Evolutionary conservation across 140 eudicot genomes (phyloP).

Genomic region (Erigeron philadelphicus): DNA sequence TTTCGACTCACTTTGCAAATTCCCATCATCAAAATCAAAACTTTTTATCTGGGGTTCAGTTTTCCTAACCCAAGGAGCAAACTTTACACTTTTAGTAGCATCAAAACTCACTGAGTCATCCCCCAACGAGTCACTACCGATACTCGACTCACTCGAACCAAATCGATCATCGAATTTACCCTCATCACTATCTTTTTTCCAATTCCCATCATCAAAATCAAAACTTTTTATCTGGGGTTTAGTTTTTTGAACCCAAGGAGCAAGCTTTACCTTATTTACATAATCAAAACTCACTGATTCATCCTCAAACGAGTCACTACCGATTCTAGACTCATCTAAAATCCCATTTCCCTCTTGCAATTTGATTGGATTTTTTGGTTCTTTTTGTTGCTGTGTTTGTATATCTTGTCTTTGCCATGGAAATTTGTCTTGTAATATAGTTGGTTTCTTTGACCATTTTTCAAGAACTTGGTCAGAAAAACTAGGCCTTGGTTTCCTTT

Average conservation of each 20-base stretch:
- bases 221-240: conserved; percentile 32
- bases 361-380: conserved; percentile 6
- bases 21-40: conserved; percentile 27
- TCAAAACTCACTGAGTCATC: conserved; percentile 35
- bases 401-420: conserved; percentile 61
- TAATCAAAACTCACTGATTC: conserved; percentile 33
- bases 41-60: conserved; percentile 33
- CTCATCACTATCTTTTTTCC: not conserved
- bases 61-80: conserved; percentile 72
- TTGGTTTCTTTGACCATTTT: conserved; percentile 67
- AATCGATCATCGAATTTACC: conserved; percentile 1
- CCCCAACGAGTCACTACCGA: conserved; percentile 27
- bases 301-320: conserved; percentile 27
- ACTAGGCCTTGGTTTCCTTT: conserved; percentile 81
- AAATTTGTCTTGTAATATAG: conserved; percentile 40
- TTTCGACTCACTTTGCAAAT: conserved; percentile 22
- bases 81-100: conserved; percentile 16
- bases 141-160: conserved; percentile 20
- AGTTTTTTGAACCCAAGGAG: conserved; percentile 68
- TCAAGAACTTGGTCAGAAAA: conserved; percentile 66
- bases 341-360: conserved; percentile 15
- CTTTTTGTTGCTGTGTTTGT: not conserved
- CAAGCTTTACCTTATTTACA: conserved; percentile 25
- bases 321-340: conserved; percentile 30
- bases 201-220: conserved; percentile 25